Conservation (phyloP, 345 rosid genomes). For the Salix viminalis region DNA sequence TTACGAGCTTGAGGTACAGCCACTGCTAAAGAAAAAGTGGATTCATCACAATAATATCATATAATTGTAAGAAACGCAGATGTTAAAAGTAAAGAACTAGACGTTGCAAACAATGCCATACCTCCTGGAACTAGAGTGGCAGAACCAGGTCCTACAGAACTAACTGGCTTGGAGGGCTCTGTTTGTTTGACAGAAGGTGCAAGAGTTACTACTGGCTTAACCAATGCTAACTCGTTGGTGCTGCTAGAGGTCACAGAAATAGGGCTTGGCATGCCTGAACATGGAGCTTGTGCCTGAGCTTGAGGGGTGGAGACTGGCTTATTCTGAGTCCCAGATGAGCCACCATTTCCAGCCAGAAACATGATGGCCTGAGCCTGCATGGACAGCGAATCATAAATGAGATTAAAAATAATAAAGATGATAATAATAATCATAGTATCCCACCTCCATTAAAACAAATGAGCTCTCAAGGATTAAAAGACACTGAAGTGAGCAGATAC, state of each 20-base stretch:
- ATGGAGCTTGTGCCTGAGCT: slow-evolving; percentile 10
- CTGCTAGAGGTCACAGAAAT: slow-evolving; percentile 23
- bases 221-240: slow-evolving; percentile 17
- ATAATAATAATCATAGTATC: no score
- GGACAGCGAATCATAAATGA: neutral
- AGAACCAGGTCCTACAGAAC: slow-evolving; percentile 8
- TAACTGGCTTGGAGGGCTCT: slow-evolving; percentile 3
- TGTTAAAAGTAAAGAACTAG: neutral
- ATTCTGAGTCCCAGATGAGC: neutral
- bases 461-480: neutral
- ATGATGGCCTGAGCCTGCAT: slow-evolving; percentile 32
- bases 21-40: slow-evolving; percentile 21
- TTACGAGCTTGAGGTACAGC: slow-evolving; percentile 33
- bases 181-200: slow-evolving; percentile 22
- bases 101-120: slow-evolving; percentile 7
- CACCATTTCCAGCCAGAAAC: slow-evolving; percentile 26
- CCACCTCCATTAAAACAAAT: neutral
- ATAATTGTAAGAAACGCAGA: neutral
- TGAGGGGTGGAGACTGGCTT: neutral
- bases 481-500: slow-evolving; percentile 7
- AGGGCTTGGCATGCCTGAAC: slow-evolving; percentile 22
- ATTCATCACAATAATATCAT: neutral
- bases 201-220: neutral
- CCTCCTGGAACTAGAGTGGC: slow-evolving; percentile 38
- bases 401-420: neutral